These are phyloP conservation scores for Phyllosticta paracitricarpa DNA, from an alignment of 2,329 filamentous ascomycete genomes.

Conservation along the genomic window DNA sequence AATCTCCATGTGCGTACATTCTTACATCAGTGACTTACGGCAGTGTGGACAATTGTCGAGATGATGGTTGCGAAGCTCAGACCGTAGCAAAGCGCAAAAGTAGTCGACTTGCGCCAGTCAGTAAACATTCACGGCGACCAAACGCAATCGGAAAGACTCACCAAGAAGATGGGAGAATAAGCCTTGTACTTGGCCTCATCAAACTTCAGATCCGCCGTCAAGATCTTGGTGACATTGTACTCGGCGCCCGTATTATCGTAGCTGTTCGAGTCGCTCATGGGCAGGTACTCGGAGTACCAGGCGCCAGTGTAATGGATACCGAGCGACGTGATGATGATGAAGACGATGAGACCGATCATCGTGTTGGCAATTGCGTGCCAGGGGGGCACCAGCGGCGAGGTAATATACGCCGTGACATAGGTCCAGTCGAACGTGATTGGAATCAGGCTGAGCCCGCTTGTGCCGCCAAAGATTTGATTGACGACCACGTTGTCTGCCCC, in stretches of 20 bases:
- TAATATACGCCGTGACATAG: slow-evolving; percentile 20
- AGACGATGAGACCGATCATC: slow-evolving; percentile 29
- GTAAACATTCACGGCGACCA: neutral
- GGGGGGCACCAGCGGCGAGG: slow-evolving; percentile 15
- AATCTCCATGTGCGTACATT: slow-evolving; percentile 64
- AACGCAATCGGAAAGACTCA: slow-evolving; percentile 8
- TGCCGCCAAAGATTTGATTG: slow-evolving; percentile 19
- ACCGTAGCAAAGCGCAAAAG: slow-evolving; percentile 28
- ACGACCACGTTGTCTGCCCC: slow-evolving; percentile 15
- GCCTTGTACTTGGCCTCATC: slow-evolving; percentile 29
- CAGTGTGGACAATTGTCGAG: slow-evolving; percentile 35
- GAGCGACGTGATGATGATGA: slow-evolving; percentile 3
- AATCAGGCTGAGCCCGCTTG: neutral
- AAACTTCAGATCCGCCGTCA: slow-evolving; percentile 22
- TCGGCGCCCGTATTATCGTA: slow-evolving; percentile 59
- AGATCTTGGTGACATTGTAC: slow-evolving; percentile 49
- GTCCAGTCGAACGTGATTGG: slow-evolving; percentile 22
- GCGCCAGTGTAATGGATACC: slow-evolving; percentile 45
- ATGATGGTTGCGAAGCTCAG: slow-evolving; percentile 25
- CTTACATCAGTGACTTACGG: slow-evolving; percentile 47
- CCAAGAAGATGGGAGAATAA: slow-evolving; percentile 28
- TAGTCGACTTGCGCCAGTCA: slow-evolving; percentile 23
- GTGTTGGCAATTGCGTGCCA: slow-evolving; percentile 53
- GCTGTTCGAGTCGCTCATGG: slow-evolving; percentile 8
- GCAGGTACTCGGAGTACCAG: slow-evolving; percentile 50